Conservation (phyloP, 208 protist genomes). For the Kentomonas sorsogonicus region DNA sequence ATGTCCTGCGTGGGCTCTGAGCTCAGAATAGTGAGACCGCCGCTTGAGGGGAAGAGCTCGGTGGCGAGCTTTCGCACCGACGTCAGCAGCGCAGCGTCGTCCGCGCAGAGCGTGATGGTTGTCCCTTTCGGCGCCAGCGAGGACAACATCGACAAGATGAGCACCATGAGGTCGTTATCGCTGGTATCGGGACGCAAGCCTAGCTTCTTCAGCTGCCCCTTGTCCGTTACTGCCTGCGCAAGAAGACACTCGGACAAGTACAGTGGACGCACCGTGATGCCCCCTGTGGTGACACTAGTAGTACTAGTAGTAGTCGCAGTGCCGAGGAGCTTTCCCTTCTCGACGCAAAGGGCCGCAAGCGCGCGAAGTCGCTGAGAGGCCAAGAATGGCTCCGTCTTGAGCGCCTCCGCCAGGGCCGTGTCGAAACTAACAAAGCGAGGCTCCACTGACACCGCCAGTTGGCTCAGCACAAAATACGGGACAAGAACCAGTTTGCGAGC, state of each 20-base stretch:
- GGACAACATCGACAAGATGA: slow-evolving; percentile 65
- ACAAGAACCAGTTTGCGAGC: slow-evolving; percentile 42
- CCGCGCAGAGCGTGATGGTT: slow-evolving; percentile 60
- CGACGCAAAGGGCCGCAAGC: no score
- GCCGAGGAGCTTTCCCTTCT: no score
- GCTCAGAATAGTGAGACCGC: slow-evolving; percentile 46
- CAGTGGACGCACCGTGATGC: slow-evolving; percentile 19
- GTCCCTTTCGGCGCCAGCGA: slow-evolving; percentile 20
- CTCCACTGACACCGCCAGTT: slow-evolving; percentile 50
- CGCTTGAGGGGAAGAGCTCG: background rate
- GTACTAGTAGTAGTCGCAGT: slow-evolving; percentile 3
- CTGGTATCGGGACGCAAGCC: slow-evolving; percentile 21
- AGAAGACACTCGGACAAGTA: slow-evolving; percentile 81
- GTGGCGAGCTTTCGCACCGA: slow-evolving; percentile 6
- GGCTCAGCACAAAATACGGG: slow-evolving; percentile 49
- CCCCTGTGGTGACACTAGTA: background rate
- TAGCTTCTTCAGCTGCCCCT: slow-evolving; percentile 4
- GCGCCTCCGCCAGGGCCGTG: slow-evolving; percentile 42
- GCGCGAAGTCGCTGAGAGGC: slow-evolving; percentile 64
- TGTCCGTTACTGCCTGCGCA: slow-evolving; percentile 19
- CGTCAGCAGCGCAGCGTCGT: slow-evolving; percentile 41
- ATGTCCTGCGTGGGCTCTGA: slow-evolving; percentile 42
- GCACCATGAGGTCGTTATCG: slow-evolving; percentile 71
- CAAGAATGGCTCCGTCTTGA: slow-evolving; percentile 42
- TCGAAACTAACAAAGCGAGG: slow-evolving; percentile 51